phyloP scores from a whole-genome alignment of 352 stramenopile species.

The Halophytophthora batemanensis region DNA sequence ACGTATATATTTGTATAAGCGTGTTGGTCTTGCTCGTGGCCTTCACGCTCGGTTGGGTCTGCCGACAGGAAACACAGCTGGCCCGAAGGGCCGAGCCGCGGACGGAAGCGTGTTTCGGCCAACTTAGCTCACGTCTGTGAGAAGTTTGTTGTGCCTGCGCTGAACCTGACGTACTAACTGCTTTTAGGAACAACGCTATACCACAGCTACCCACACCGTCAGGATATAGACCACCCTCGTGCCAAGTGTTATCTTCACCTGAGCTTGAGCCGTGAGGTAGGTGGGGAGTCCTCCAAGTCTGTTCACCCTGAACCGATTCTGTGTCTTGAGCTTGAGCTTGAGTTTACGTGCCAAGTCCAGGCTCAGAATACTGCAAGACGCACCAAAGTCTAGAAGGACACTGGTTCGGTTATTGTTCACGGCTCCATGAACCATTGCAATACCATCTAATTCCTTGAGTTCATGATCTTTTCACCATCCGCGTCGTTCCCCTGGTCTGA shows the following conservation, averaged over 20 bases:
- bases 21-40: no score
- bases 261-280: slow-evolving; percentile 7
- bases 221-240: slow-evolving; percentile 14
- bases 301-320: neutral
- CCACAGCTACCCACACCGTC: slow-evolving; percentile 22
- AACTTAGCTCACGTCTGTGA: no score
- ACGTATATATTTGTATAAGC: no score
- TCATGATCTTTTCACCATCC: slow-evolving; percentile 11
- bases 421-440: slow-evolving; percentile 9
- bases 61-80: no score
- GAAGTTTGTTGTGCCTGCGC: no score
- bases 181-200: no score
- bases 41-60: no score
- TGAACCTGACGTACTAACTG: no score
- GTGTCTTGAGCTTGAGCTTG: slow-evolving; percentile 8
- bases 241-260: slow-evolving; percentile 24
- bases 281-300: slow-evolving; percentile 12
- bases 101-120: no score
- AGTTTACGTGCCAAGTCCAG: slow-evolving; percentile 25
- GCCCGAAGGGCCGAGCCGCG: no score
- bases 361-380: slow-evolving; percentile 24
- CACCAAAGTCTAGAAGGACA: slow-evolving; percentile 22
- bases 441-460: neutral
- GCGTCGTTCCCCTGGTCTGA: slow-evolving; percentile 8
- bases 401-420: slow-evolving; percentile 9